Evolutionary conservation across 73 alveolate genomes (phyloP).

Genomic region (Paramecium primaurelia): DNA sequence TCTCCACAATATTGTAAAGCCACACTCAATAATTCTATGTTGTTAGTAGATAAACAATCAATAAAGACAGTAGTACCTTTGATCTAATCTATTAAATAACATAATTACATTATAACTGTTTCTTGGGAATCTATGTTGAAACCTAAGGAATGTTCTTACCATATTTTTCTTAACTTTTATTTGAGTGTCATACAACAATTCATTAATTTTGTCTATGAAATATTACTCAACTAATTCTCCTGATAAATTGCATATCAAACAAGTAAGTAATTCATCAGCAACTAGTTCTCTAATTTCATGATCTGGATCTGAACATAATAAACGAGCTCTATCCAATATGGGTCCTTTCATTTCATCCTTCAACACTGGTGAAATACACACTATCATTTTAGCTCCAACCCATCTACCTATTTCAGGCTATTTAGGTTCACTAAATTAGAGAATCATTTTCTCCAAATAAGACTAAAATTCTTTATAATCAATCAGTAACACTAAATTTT

Average conservation of each 20-base stretch:
- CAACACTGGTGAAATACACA: neutral
- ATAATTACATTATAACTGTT: neutral
- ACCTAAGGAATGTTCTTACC: neutral
- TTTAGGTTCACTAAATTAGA: neutral
- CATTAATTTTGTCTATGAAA: neutral
- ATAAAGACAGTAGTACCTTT: neutral
- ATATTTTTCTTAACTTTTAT: neutral
- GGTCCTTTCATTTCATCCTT: conserved; percentile 21
- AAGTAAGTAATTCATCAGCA: neutral
- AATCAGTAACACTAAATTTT: neutral
- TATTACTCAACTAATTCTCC: neutral
- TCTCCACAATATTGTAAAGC: neutral
- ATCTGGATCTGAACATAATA: neutral
- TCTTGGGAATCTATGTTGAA: neutral
- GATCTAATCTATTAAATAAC: neutral
- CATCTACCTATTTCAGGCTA: conserved; percentile 20
- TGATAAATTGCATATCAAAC: neutral
- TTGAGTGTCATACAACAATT: neutral
- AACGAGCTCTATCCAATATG: neutral
- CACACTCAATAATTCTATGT: neutral
- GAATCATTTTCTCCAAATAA: neutral
- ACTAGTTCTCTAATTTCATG: neutral
- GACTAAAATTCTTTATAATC: neutral
- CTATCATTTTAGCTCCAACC: neutral
- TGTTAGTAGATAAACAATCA: neutral